Evolutionary conservation across 306 rosid genomes (phyloP), one percentile per base, ranked within the genome.

Genomic region (Cucurbita pepo): DNA sequence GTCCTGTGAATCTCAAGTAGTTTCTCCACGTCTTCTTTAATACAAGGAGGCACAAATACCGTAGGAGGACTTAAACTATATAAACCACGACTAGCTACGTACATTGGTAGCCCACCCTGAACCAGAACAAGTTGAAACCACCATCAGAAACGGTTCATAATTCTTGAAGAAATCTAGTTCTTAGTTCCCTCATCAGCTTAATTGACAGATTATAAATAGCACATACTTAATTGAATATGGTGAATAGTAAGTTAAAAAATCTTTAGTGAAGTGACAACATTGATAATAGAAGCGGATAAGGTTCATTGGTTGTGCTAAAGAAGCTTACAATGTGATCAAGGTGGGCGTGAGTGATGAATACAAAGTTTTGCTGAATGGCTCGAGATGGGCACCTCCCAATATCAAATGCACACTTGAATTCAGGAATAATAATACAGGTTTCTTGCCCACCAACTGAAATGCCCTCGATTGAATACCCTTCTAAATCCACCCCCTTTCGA

Each of bases 51-150:
- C 50, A 94, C 94, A 80, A 94, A 90, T 30, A 94, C 86, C 3
- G 95, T 94, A 9, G 98, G 96, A 71, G 97, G 97, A 70, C 85
- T 87, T 71, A 90, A 85, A 80, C 80, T 94, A 79, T 88, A 94
- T 77, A 94, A 85, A 60, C 89, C 97, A 52, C 98, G 96, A 79
- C 95, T 90, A 43, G 97, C 97, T 61, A 89, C 84, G 74, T 94
- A 90, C 97, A 90, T 90, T 12, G 98, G 97, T 76, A 90, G 81
- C 72, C 98, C 98, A 67, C 98, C 98, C 98, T 94, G 86, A 66
- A 78, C 67, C 71, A 61, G 75, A 61, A 77, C 16, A 51, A 69
- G 72, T 71, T 73, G 45, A 62, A 19, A 53, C 25, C 15, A 72
- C 38, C 56, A 43, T 47, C 71, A 65, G 72, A 66, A 66, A 21